Conservation (phyloP, 2,329 filamentous ascomycete species). For the Ceratocystis variospora region DNA sequence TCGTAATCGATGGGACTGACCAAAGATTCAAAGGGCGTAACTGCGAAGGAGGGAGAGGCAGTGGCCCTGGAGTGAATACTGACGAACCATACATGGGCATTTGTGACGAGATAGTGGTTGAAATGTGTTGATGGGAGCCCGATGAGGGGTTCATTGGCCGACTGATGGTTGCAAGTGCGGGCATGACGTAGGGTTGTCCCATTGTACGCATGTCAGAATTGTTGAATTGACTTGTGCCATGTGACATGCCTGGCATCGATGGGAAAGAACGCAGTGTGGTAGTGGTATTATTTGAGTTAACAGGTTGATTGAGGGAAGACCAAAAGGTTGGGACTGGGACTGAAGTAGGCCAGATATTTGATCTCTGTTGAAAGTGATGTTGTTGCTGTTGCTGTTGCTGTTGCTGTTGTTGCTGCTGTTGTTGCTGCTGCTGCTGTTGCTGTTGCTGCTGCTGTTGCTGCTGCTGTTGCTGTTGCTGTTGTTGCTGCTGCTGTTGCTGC, state of each 20-base stretch:
- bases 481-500: not conserved
- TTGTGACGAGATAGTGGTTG: not conserved
- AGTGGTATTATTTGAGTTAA: not conserved
- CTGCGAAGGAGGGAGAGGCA: not conserved
- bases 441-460: not conserved
- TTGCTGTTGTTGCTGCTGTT: not conserved
- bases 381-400: not conserved
- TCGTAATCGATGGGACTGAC: not conserved
- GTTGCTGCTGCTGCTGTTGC: not conserved
- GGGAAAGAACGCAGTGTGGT: not conserved
- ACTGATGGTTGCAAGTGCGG: not conserved
- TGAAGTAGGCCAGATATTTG: not conserved
- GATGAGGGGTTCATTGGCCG: not conserved
- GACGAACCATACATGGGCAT: not conserved
- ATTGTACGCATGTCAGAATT: not conserved
- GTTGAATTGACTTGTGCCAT: not conserved
- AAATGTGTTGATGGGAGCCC: not conserved
- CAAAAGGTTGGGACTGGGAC: not conserved
- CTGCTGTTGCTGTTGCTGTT: not conserved
- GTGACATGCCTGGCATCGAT: not conserved
- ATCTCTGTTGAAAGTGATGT: not conserved
- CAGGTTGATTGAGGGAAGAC: not conserved
- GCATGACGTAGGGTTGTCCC: not conserved
- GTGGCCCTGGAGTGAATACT: not conserved
- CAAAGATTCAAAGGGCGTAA: not conserved